These are phyloP conservation scores for Rhodotorula glutinis DNA, from an alignment of 1,284 basidiomycete species.

Conservation along the genomic window DNA sequence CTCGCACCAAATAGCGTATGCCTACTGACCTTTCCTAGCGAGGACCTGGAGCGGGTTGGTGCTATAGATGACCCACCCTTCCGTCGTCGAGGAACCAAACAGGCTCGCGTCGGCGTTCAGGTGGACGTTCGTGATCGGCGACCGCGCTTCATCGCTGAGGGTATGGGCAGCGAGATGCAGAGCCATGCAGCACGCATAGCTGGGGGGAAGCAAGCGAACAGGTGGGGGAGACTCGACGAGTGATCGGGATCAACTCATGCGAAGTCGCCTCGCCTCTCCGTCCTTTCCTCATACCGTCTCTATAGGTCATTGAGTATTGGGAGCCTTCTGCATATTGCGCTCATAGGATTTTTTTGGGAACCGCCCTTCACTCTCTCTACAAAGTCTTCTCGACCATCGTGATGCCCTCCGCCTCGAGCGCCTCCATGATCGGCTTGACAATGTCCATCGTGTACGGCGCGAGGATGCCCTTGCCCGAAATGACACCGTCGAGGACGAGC, in stretches of 20 bases:
- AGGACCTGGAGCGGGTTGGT: slow-evolving; percentile 73
- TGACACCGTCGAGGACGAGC: slow-evolving; percentile 57
- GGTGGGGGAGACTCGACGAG: no score
- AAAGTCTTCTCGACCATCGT: slow-evolving; percentile 66
- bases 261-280: no score
- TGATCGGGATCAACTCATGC: no score
- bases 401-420: slow-evolving; percentile 67
- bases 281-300: no score
- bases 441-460: slow-evolving; percentile 53
- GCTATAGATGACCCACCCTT: slow-evolving; percentile 82
- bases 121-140: neutral
- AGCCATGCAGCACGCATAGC: neutral
- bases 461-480: slow-evolving; percentile 76
- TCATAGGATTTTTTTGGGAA: no score
- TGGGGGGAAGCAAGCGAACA: no score
- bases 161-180: slow-evolving; percentile 5
- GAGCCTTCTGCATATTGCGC: no score
- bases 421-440: slow-evolving; percentile 65
- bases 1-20: neutral
- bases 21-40: slow-evolving; percentile 66
- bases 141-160: neutral
- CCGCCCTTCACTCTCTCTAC: slow-evolving; percentile 40
- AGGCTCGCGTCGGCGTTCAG: neutral
- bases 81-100: slow-evolving; percentile 76
- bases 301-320: no score